These are phyloP conservation scores for Solanum medicagineum DNA, from an alignment of 257 asterid species.

Conservation along the genomic window DNA sequence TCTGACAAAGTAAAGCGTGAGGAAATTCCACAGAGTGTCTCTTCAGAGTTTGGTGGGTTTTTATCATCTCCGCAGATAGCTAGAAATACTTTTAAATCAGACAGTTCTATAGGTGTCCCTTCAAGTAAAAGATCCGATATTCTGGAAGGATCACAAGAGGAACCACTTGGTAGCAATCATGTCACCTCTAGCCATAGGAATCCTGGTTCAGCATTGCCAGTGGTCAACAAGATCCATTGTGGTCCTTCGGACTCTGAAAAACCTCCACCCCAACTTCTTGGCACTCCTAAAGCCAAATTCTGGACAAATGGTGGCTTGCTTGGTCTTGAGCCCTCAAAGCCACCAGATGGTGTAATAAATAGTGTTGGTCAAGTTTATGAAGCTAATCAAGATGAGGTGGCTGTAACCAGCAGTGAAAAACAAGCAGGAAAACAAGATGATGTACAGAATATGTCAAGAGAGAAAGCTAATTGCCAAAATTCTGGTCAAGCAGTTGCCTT, in stretches of 20 bases:
- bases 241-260: conserved; percentile 23
- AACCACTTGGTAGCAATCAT: conserved; percentile 18
- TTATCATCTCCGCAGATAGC: conserved; percentile 29
- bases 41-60: conserved; percentile 12
- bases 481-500: conserved; percentile 32
- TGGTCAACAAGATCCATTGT: conserved; percentile 15
- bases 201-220: conserved; percentile 7
- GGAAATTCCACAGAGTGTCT: conserved; percentile 1
- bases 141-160: conserved; percentile 18
- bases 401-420: background rate
- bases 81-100: conserved; percentile 13
- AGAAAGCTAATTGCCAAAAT: conserved; percentile 21
- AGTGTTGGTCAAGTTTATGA: conserved; percentile 19
- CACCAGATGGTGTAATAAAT: conserved; percentile 51
- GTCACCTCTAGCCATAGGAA: conserved; percentile 19
- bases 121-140: conserved; percentile 15
- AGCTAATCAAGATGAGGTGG: conserved; percentile 15
- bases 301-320: conserved; percentile 99
- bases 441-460: conserved; percentile 13
- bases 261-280: conserved; percentile 41
- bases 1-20: background rate
- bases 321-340: conserved; percentile 96
- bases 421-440: conserved; percentile 22
- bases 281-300: conserved; percentile 36
- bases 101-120: conserved; percentile 12